Evolutionary conservation across 192 early-diverging fungal genomes (phyloP), one percentile per base, ranked within the genome.

Genomic region (Backusella westeae): DNA sequence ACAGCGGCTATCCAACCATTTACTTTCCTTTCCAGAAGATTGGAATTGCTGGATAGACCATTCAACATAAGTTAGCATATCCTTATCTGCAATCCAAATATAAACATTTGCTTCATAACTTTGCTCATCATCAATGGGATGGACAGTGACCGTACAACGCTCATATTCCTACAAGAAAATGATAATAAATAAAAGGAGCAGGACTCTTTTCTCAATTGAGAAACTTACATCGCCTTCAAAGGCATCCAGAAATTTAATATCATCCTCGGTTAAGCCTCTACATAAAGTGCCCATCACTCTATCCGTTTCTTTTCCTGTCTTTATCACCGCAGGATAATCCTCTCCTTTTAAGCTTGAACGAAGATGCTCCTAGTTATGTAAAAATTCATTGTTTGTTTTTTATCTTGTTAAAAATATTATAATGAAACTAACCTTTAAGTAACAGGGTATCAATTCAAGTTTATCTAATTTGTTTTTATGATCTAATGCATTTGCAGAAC

Each of bases 181-280:
- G 8, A 63, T 26, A 1, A 23, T 17, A 53, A 7, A 63, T 10
- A 63, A 32, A 32, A 32, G 32, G 32, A 32, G 32, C 32, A 32
- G 32, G 32, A 3, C 32, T 32, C 32, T 32, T 32, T 32, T 32
- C 32, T n/a, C 46, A 49, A 49, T 49, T 49, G 5, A 49, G 6
- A 49, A n/a, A 71, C 29, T 46, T 71, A 71, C 70, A 15, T 71
- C 42, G 15, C 70, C 70, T 49, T 71, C 70, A 71, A 71, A 71
- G 12, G 42, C 29, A 49, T 71, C 70, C 15, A 71, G 42, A 46
- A 44, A 36, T 34, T 34, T 44, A 19, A 71, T 34, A 49, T 71
- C 70, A 26, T 49, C 42, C 14, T 5, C 23, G 7, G 70, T 71
- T 32, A 71, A 71, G 14, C 70, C 70, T 71, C 29, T 26, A 46